A percentile compares a stretch with the other conserved stretches of the same genome.
Evolutionary conservation across 75 land plant species (phyloP).

Genomic region (Picea sitchensis): DNA sequence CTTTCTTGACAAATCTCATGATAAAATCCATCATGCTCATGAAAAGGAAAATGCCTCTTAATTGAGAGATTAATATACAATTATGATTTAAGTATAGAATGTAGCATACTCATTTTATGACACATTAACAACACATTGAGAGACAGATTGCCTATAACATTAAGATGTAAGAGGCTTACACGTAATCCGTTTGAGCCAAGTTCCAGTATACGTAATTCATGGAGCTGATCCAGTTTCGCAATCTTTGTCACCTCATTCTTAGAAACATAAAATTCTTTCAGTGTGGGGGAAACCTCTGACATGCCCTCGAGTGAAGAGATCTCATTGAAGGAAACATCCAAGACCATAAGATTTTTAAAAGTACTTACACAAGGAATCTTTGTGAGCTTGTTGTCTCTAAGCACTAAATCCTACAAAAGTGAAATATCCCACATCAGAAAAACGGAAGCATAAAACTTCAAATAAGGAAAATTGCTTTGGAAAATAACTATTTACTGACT

Average conservation of each 20-base stretch:
- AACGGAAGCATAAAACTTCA: background rate
- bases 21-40: background rate
- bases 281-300: slow-evolving; percentile 52
- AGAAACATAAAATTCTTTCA: slow-evolving; percentile 87
- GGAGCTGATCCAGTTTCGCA: slow-evolving; percentile 85
- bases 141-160: background rate
- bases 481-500: background rate
- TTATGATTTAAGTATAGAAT: background rate
- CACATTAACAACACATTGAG: background rate
- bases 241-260: slow-evolving; percentile 84
- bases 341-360: slow-evolving; percentile 63
- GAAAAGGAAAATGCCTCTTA: background rate
- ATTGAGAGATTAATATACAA: background rate
- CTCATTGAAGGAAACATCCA: slow-evolving; percentile 95
- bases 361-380: slow-evolving; percentile 66
- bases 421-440: slow-evolving; percentile 5
- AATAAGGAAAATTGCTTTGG: background rate
- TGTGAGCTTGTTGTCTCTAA: slow-evolving; percentile 82
- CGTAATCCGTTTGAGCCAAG: slow-evolving; percentile 93
- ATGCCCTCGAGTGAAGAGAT: slow-evolving; percentile 70
- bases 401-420: slow-evolving; percentile 73
- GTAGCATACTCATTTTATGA: background rate
- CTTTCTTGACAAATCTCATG: slow-evolving; percentile 5
- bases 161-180: slow-evolving; percentile 31
- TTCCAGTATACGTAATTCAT: slow-evolving; percentile 74